phyloP scores from a whole-genome alignment of 2,329 filamentous ascomycete genomes.

The Mollisia scopiformis region DNA sequence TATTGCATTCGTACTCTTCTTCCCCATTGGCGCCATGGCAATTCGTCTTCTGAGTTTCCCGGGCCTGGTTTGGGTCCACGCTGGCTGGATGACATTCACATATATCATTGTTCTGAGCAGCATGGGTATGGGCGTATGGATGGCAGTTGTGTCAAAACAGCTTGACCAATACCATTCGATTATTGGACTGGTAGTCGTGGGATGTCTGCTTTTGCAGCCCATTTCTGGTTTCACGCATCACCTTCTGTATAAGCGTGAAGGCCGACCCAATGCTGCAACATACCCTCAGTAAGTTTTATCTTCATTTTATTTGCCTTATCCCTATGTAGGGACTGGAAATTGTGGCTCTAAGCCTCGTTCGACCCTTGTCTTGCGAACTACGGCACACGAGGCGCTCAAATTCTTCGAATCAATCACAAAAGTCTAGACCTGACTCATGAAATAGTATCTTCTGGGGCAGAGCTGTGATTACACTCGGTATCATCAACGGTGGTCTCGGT shows the following conservation, averaged over 20 bases:
- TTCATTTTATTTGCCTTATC: too few relatives aligned
- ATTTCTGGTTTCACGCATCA: constrained; percentile 62
- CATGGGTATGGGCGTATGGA: constrained; percentile 59
- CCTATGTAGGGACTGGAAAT: too few relatives aligned
- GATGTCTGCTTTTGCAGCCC: constrained; percentile 58
- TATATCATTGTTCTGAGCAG: constrained; percentile 61
- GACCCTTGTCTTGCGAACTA: too few relatives aligned
- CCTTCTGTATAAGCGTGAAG: constrained; percentile 45
- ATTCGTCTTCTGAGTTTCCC: constrained; percentile 61
- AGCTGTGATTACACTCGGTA: constrained; percentile 57
- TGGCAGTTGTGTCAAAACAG: constrained; percentile 29
- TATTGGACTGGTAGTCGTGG: constrained; percentile 58
- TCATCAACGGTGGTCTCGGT: constrained; percentile 67
- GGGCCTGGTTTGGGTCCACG: constrained; percentile 50
- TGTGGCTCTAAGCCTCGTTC: too few relatives aligned
- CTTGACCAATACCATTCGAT: constrained; percentile 48
- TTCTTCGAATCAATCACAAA: too few relatives aligned
- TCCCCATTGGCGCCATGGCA: constrained; percentile 61
- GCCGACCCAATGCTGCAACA: constrained; percentile 53
- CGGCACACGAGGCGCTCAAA: too few relatives aligned
- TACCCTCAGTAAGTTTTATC: too few relatives aligned
- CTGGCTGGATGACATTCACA: constrained; percentile 55
- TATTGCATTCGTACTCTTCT: constrained; percentile 59
- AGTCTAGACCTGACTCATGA: too few relatives aligned
- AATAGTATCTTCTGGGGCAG: constrained; percentile 67